Conservation (phyloP, 1,139 yeast genomes). For the Suhomyces yuchorum region DNA sequence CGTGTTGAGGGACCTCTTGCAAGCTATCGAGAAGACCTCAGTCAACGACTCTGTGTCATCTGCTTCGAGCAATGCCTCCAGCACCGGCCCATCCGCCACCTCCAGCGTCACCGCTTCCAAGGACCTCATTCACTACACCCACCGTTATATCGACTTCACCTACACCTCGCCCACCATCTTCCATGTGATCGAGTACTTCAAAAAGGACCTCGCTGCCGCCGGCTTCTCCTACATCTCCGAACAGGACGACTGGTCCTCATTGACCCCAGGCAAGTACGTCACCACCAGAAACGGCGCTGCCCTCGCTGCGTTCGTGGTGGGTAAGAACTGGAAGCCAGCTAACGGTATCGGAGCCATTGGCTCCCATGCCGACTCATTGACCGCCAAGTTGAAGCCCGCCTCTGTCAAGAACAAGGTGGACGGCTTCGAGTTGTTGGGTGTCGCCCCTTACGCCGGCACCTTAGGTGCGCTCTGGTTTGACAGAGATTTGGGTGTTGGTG, state of each 20-base stretch:
- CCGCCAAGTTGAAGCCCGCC: conserved; percentile 59
- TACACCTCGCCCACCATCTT: conserved; percentile 61
- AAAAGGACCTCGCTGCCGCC: conserved; percentile 41
- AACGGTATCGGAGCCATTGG: conserved; percentile 64
- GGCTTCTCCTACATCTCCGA: conserved; percentile 61
- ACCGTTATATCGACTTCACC: conserved; percentile 59
- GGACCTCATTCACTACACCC: conserved; percentile 36
- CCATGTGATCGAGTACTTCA: conserved; percentile 55
- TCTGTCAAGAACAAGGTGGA: conserved; percentile 50
- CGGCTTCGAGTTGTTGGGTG: conserved; percentile 65
- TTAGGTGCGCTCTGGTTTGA: conserved; percentile 60
- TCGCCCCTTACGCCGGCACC: conserved; percentile 68
- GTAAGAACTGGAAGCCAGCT: conserved; percentile 56
- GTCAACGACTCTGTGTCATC: not conserved
- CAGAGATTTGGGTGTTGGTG: conserved; percentile 70
- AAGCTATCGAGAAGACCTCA: conserved; percentile 7
- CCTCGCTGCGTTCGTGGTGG: conserved; percentile 59
- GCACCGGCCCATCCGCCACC: not conserved
- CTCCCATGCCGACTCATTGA: conserved; percentile 60
- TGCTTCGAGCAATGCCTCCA: not conserved
- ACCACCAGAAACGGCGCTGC: conserved; percentile 59
- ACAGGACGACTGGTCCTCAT: conserved; percentile 45
- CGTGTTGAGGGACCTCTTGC: conserved; percentile 9
- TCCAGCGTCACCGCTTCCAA: conserved; percentile 10
- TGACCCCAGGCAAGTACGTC: conserved; percentile 51